These are phyloP conservation scores for Pestalotiopsis fici DNA, from an alignment of 2,329 filamentous ascomycete species.

Conservation along the genomic window DNA sequence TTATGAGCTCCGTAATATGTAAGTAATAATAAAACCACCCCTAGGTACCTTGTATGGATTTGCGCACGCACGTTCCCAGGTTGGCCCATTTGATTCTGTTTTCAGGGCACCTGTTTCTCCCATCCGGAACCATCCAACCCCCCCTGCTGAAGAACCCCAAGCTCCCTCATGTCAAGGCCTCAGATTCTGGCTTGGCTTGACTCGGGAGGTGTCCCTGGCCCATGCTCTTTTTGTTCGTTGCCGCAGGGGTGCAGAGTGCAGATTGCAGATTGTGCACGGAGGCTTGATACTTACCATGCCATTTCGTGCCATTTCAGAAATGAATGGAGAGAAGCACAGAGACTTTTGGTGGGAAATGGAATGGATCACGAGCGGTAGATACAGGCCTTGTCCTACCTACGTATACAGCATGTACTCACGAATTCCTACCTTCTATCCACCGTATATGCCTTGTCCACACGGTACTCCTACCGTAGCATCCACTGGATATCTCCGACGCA, in stretches of 20 bases:
- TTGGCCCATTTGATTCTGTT: neutral
- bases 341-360: neutral
- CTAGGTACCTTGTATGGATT: neutral
- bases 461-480: neutral
- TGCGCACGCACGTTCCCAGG: neutral
- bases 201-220: neutral
- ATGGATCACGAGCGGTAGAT: neutral
- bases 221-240: neutral
- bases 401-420: neutral
- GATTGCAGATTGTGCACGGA: neutral
- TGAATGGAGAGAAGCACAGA: neutral
- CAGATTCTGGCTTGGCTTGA: neutral
- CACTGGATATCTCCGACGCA: neutral
- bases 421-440: neutral
- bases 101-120: neutral
- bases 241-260: conserved; percentile 1
- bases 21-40: neutral
- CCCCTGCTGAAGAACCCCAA: neutral
- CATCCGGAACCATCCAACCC: neutral
- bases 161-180: neutral
- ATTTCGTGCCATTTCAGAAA: neutral
- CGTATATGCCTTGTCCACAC: neutral
- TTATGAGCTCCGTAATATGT: neutral
- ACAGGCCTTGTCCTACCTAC: neutral
- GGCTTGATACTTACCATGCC: neutral